Evolutionary conservation across 2,329 filamentous ascomycete species (phyloP).

Genomic region (Cladophialophora exuberans): DNA sequence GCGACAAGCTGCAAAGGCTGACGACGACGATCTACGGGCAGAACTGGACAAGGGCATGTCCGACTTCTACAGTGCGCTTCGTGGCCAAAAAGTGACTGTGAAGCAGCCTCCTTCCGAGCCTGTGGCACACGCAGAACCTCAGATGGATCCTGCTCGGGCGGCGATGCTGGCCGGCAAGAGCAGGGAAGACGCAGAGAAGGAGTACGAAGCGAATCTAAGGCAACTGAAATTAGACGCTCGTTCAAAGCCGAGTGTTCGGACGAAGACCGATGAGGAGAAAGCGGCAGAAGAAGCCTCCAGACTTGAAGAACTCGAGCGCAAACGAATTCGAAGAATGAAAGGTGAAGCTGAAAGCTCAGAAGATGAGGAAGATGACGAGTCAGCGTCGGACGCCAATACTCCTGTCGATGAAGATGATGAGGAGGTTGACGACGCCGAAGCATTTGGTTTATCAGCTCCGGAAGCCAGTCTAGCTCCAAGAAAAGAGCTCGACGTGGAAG

Average conservation of each 20-base stretch:
- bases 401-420: slow-evolving; percentile 30
- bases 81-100: slow-evolving; percentile 57
- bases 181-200: slow-evolving; percentile 72
- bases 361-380: slow-evolving; percentile 51
- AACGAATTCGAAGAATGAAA: slow-evolving; percentile 81
- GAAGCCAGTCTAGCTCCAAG: slow-evolving; percentile 38
- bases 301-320: slow-evolving; percentile 79
- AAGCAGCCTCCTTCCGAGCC: slow-evolving; percentile 56
- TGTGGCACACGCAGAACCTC: slow-evolving; percentile 44
- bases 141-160: slow-evolving; percentile 66
- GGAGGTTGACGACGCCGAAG: slow-evolving; percentile 58
- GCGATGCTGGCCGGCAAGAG: slow-evolving; percentile 64
- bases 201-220: slow-evolving; percentile 83
- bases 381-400: slow-evolving; percentile 55
- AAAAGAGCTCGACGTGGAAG: slow-evolving; percentile 71
- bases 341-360: slow-evolving; percentile 74
- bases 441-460: slow-evolving; percentile 64
- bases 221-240: slow-evolving; percentile 82
- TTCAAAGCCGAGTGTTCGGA: slow-evolving; percentile 82
- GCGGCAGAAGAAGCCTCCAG: slow-evolving; percentile 75
- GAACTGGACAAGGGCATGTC: slow-evolving; percentile 83
- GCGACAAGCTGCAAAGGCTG: slow-evolving; percentile 87
- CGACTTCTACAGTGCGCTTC: slow-evolving; percentile 73
- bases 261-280: slow-evolving; percentile 88
- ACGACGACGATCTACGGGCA: slow-evolving; percentile 83